Evolutionary conservation across 805 yeast genomes (phyloP), one percentile per base, ranked within the genome.

Genomic region (Wickerhamomyces pijperi): DNA sequence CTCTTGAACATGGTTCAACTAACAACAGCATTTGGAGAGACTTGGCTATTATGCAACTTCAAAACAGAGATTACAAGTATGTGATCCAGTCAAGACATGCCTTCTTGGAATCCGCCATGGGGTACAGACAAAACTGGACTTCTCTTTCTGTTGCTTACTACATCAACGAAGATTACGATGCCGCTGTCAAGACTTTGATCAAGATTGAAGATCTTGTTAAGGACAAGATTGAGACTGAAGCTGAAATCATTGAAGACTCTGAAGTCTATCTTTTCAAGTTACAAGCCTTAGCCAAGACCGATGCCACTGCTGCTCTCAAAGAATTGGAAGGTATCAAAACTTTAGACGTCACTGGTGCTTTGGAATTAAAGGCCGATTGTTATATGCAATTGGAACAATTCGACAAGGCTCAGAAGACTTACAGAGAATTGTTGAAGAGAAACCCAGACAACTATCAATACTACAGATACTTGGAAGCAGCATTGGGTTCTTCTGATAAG

Each of bases 121-220:
- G 94, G 0, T 83, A 76, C 55, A 72, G 96, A 46, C 87, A 90
- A 44, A 83, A 85, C 54, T 88, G 96, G 95, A 82, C 94, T 2
- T 79, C 81, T 0, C 68, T 82, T 38, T 95, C 95, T 1, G 69
- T 86, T 34, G 95, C 97, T 1, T 85, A 82, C 54, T 84, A 83
- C 57, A 65, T 88, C 54, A 74, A 74, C 55, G 71, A 73, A 19
- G 84, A 87, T 51, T 72, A 68, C 51, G 65, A 64, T 29, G 74
- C 74, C 19, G 90, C 95, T 6, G 78, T 79, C 40, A 72, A 72
- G 40, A 82, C 90, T 2, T 68, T 88, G 49, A 54, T 72, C 17
- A 78, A 82, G 50, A 85, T 84, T 50, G 96, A 90, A 57, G 78
- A 73, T 23, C 62, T 84, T 25, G 74, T 86, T 28, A 72, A 70